These are phyloP conservation scores for Quercus mongolica DNA, from an alignment of 306 rosid genomes.

Conservation along the genomic window DNA sequence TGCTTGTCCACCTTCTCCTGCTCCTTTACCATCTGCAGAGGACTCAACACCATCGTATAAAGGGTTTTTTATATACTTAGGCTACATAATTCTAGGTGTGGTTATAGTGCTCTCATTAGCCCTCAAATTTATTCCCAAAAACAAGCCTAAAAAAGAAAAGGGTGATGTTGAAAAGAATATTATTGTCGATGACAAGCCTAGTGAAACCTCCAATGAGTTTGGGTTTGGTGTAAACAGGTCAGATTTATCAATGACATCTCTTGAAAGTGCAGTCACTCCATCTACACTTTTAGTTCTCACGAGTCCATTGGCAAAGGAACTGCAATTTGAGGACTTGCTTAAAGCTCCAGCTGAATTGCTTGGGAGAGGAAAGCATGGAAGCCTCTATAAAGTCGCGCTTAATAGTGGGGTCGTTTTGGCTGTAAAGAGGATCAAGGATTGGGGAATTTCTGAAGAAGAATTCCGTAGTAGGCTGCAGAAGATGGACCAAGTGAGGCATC, in stretches of 20 bases:
- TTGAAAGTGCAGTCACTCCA: constrained; percentile 39
- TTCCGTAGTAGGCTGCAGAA: constrained; percentile 49
- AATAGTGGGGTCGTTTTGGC: constrained; percentile 48
- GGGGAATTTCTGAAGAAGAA: constrained; percentile 49
- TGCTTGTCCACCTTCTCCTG: constrained; percentile 29
- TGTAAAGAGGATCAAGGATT: constrained; percentile 72
- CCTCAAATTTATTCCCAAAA: constrained; percentile 12
- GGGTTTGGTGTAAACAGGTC: constrained; percentile 32
- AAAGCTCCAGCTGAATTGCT: constrained; percentile 71
- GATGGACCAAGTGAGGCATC: constrained; percentile 48
- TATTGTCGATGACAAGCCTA: constrained; percentile 22
- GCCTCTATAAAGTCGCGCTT: constrained; percentile 65
- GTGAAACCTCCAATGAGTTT: constrained; percentile 28
- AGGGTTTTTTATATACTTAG: constrained; percentile 35
- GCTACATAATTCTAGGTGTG: constrained; percentile 40
- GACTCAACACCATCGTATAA: neutral
- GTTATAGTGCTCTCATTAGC: constrained; percentile 29
- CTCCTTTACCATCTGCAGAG: constrained; percentile 1
- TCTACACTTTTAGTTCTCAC: constrained; percentile 44
- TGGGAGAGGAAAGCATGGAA: constrained; percentile 66
- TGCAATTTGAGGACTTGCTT: constrained; percentile 63
- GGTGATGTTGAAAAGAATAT: neutral
- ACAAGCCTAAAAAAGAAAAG: constrained; percentile 12
- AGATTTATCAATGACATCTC: constrained; percentile 48
- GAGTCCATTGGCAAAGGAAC: constrained; percentile 26